Evolutionary conservation across 176 grass and related monocot species (phyloP).

Genomic region (Poa annua): DNA sequence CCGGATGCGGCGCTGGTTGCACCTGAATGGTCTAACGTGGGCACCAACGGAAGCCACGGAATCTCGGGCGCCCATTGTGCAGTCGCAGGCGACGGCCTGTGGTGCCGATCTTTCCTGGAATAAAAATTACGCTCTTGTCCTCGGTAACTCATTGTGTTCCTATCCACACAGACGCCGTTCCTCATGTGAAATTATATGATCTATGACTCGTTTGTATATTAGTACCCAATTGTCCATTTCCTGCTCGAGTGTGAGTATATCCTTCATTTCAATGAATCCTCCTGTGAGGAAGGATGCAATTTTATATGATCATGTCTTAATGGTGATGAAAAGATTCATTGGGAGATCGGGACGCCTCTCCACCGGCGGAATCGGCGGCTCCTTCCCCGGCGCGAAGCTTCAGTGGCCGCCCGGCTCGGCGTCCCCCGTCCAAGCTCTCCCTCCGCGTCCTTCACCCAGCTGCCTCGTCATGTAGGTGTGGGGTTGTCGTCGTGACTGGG

Average conservation of each 20-base stretch:
- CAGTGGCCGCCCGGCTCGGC: neutral
- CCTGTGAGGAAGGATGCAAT: neutral
- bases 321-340: neutral
- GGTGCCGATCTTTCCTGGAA: neutral
- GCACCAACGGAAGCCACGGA: neutral
- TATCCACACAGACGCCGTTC: neutral
- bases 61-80: neutral
- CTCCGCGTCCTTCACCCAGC: neutral
- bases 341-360: slow-evolving; percentile 13
- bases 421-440: neutral
- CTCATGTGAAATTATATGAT: neutral
- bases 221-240: neutral
- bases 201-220: neutral
- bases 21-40: neutral
- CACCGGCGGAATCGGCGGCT: neutral
- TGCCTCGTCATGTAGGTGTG: neutral
- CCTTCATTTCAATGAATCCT: neutral
- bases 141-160: neutral
- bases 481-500: too few relatives aligned
- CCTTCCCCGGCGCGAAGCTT: neutral
- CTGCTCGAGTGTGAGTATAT: neutral
- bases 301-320: neutral
- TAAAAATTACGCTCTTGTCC: neutral
- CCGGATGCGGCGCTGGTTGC: slow-evolving; percentile 13
- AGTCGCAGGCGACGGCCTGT: neutral